Evolutionary conservation across 2,329 filamentous ascomycete species (phyloP), one percentile per base, ranked within the genome.

Genomic region (Talaromyces marneffei): DNA sequence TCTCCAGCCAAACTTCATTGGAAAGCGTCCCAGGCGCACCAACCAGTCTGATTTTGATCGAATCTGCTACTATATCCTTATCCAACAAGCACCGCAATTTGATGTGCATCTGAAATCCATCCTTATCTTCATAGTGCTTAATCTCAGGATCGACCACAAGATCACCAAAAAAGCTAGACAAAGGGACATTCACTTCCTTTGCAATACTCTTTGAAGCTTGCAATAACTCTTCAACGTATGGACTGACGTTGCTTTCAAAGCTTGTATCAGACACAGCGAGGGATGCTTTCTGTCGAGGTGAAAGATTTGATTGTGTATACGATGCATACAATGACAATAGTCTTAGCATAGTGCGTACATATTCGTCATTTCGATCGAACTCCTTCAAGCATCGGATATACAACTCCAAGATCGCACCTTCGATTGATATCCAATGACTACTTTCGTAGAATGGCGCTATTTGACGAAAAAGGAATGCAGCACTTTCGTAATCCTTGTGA

Each of bases 391-490:
- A 97, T 54, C 85, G 83, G 0, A 90, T 85, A 71, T 97, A 94
- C 82, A 97, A 88, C 65, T 90, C 85, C 5, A 97, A 82, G 83
- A 96, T 90, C 0, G 88, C 88, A 3, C 91, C 79, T 70, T 97
- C 92, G 12, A 96, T 80, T 0, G 87, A 79, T 58, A 83, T 86
- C 92, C 94, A 97, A 50, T 87, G 85, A 61, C 84, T 86, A 61
- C 88, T 85, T 0, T 88, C 88, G 67, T 94, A 96, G 64, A 90
- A 89, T 0, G 88, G 87, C 0, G 90, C 88, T 46, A 94, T 86
- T 50, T 87, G 83, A 68, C 88, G 84, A 68, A 99, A 94, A 69
- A 90, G 92, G 0, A 83, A 83, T 0, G 89, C 87, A 0, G 94
- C 92, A 1, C 85, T 83, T 2, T 79, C 80, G 70, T 87, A 92